Evolutionary conservation across 768 basidiomycete genomes (phyloP).

Genomic region (Suillus occidentalis): DNA sequence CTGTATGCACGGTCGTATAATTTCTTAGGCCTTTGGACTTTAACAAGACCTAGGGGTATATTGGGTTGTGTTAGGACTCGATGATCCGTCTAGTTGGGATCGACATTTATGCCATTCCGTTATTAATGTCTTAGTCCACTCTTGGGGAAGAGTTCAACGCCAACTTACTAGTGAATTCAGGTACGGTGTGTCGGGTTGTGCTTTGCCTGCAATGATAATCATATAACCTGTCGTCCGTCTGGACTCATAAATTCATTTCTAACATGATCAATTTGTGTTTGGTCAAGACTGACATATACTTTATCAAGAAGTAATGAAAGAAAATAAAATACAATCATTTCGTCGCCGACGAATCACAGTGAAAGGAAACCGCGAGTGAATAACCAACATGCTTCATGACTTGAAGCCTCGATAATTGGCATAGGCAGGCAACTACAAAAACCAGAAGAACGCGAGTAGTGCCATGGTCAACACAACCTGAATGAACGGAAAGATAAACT

Average conservation of each 20-base stretch:
- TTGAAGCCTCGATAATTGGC: background rate
- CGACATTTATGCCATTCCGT: background rate
- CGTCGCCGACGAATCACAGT: background rate
- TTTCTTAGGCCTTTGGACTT: background rate
- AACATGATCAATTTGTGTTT: background rate
- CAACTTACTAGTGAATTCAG: too few species aligned
- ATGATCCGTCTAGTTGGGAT: background rate
- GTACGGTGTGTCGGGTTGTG: too few species aligned
- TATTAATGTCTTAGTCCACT: too few species aligned
- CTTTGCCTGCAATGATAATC: too few species aligned
- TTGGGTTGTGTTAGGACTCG: background rate
- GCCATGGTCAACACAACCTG: background rate
- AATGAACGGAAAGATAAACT: background rate
- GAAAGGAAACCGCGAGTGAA: background rate
- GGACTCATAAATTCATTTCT: background rate
- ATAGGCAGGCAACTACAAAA: background rate
- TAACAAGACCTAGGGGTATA: background rate
- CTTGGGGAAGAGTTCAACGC: too few species aligned
- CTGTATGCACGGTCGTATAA: background rate
- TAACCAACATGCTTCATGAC: background rate
- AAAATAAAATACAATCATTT: background rate
- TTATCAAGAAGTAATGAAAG: background rate
- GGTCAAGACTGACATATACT: background rate
- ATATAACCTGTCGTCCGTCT: background rate
- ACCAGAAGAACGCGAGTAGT: background rate